phyloP scores from a whole-genome alignment of 176 grass and related monocot genomes.

The Saccharum spontaneum region DNA sequence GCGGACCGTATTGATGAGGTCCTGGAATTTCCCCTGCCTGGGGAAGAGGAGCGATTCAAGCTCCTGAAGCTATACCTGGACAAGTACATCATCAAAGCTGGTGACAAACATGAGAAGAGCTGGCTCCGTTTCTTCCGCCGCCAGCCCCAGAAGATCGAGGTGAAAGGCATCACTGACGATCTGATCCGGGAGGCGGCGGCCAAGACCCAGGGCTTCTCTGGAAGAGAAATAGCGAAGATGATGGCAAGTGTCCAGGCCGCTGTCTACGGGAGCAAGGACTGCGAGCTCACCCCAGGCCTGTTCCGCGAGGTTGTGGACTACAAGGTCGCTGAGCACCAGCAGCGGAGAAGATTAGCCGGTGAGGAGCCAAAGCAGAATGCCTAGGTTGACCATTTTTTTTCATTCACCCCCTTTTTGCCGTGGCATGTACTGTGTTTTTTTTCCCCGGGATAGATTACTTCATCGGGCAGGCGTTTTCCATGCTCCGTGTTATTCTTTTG shows the following conservation, averaged over 20 bases:
- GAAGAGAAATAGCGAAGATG: constrained; percentile 93
- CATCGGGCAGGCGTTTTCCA: not conserved
- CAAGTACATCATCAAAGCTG: constrained; percentile 81
- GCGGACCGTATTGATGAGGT: constrained; percentile 94
- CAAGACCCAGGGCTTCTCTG: constrained; percentile 91
- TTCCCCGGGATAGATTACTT: not conserved
- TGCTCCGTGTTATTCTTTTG: constrained; percentile 44
- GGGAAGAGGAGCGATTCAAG: constrained; percentile 88
- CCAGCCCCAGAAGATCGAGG: constrained; percentile 76
- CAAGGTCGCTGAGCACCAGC: constrained; percentile 93
- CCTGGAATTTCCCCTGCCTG: constrained; percentile 89
- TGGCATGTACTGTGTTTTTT: constrained; percentile 21
- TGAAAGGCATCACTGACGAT: constrained; percentile 79
- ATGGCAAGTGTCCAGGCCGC: constrained; percentile 88
- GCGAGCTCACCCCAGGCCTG: constrained; percentile 68
- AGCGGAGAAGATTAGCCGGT: constrained; percentile 73
- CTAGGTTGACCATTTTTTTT: constrained; percentile 28
- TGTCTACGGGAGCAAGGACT: constrained; percentile 85
- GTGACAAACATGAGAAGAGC: constrained; percentile 49
- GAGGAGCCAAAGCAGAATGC: constrained; percentile 37
- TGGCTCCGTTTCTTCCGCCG: constrained; percentile 62
- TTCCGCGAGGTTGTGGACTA: constrained; percentile 96
- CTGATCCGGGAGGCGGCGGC: constrained; percentile 74
- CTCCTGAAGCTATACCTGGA: constrained; percentile 87
- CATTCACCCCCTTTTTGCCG: not conserved